phyloP scores from a whole-genome alignment of 2,329 filamentous ascomycete genomes.

The Celoporthe dispersa region DNA sequence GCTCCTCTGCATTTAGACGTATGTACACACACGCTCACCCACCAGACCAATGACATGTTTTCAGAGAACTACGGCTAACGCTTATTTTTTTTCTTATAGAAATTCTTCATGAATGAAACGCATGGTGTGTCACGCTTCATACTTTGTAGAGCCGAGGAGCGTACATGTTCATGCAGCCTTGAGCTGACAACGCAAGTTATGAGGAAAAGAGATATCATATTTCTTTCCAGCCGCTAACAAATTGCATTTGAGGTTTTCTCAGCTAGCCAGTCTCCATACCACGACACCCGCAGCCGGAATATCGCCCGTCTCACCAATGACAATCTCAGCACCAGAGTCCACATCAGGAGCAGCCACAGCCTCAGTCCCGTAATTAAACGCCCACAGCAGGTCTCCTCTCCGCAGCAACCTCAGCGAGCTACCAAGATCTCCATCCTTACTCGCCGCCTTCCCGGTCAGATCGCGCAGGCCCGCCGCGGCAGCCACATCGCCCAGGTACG shows the following conservation, averaged over 20 bases:
- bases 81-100: too few relatives aligned
- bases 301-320: slow-evolving; percentile 30
- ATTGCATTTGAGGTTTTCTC: neutral
- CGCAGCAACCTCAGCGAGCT: slow-evolving; percentile 29
- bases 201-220: neutral
- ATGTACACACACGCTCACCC: too few relatives aligned
- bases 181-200: neutral
- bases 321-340: neutral
- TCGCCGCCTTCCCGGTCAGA: slow-evolving; percentile 28
- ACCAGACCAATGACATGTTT: too few relatives aligned
- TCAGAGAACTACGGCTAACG: too few relatives aligned
- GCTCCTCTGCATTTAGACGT: too few relatives aligned
- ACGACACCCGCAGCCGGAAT: slow-evolving; percentile 31
- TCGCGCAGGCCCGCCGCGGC: slow-evolving; percentile 29
- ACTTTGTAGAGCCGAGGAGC: neutral
- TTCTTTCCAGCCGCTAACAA: neutral
- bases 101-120: too few relatives aligned
- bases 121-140: neutral
- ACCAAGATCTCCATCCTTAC: slow-evolving; percentile 31
- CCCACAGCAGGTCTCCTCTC: slow-evolving; percentile 32
- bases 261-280: slow-evolving; percentile 29
- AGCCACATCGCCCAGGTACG: slow-evolving; percentile 33
- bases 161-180: neutral
- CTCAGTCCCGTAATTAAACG: slow-evolving; percentile 33
- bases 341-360: slow-evolving; percentile 28